Percentiles rank a stretch among this genome's conserved stretches.
Evolutionary conservation across 345 rosid species (phyloP).

Genomic region (Citrus medica): DNA sequence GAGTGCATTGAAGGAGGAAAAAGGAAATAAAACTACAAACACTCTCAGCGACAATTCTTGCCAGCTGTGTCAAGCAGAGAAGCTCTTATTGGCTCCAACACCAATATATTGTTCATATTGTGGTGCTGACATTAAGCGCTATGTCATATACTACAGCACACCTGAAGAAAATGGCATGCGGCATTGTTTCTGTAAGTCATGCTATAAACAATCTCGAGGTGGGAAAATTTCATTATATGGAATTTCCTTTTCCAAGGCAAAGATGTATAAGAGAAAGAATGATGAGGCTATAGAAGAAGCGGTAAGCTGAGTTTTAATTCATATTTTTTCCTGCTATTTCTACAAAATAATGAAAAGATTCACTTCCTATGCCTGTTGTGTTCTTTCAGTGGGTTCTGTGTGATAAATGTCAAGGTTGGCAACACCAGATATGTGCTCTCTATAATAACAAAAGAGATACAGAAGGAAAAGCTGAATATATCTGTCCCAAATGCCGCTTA

Average conservation of each 20-base stretch:
- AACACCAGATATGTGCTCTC: slow-evolving; percentile 66
- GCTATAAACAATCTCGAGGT: slow-evolving; percentile 27
- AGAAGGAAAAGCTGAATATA: slow-evolving; percentile 34
- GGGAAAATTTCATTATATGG: slow-evolving; percentile 24
- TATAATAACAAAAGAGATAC: slow-evolving; percentile 39
- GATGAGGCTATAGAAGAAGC: slow-evolving; percentile 33
- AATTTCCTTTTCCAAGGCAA: slow-evolving; percentile 28
- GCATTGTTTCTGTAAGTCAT: slow-evolving; percentile 39
- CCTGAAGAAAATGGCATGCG: slow-evolving; percentile 25
- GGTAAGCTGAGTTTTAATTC: slow-evolving; percentile 25
- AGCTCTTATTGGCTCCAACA: slow-evolving; percentile 32
- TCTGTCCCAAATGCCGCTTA: slow-evolving; percentile 53
- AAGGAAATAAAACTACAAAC: slow-evolving; percentile 5
- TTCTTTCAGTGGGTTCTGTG: slow-evolving; percentile 58
- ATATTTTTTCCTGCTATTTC: neutral
- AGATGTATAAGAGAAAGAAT: slow-evolving; percentile 33
- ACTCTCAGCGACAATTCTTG: slow-evolving; percentile 31
- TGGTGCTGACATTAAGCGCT: slow-evolving; percentile 25
- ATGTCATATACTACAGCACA: slow-evolving; percentile 33
- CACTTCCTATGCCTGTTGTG: neutral
- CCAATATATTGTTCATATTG: slow-evolving; percentile 51
- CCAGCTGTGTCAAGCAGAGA: slow-evolving; percentile 39
- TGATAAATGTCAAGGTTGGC: slow-evolving; percentile 51
- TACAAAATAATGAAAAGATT: neutral
- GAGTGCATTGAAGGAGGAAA: slow-evolving; percentile 21